A percentile compares a stretch with the other conserved stretches of the same genome.
Evolutionary conservation across 1,284 basidiomycete genomes (phyloP).

Genomic region (Microbotryum silenes-acaulis): DNA sequence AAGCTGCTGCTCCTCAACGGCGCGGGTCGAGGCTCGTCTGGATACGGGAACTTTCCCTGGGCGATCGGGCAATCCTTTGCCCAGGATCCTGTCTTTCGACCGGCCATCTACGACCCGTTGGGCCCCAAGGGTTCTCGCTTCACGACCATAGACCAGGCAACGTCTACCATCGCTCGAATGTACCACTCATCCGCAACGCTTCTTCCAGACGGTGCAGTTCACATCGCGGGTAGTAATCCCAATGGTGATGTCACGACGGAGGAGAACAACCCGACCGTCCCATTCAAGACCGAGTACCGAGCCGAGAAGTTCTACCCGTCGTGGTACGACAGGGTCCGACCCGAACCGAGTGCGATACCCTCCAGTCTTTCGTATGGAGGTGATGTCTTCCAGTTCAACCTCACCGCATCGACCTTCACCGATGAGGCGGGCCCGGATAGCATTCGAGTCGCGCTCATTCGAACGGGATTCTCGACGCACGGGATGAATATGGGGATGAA

Average conservation of each 20-base stretch:
- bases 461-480: conserved; percentile 42
- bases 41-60: conserved; percentile 38
- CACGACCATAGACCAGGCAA: no score
- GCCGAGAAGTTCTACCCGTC: conserved; percentile 49
- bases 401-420: not conserved
- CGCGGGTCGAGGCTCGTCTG: conserved; percentile 57
- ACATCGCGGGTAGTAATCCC: conserved; percentile 75
- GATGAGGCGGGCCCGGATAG: conserved; percentile 13
- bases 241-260: conserved; percentile 43
- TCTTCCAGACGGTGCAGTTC: conserved; percentile 49
- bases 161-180: no score
- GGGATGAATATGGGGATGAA: conserved; percentile 41
- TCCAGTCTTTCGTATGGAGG: conserved; percentile 12
- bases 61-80: conserved; percentile 37
- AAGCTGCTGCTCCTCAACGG: not conserved
- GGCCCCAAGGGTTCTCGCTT: conserved; percentile 37
- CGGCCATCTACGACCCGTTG: conserved; percentile 40
- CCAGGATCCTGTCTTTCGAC: conserved; percentile 37
- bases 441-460: conserved; percentile 39
- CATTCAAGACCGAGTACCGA: conserved; percentile 21
- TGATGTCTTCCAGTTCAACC: conserved; percentile 9
- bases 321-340: conserved; percentile 11
- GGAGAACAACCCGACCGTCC: not conserved
- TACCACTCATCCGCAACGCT: conserved; percentile 53
- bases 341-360: conserved; percentile 6